A percentile compares a stretch with the other conserved stretches of the same genome.
phyloP scores from a whole-genome alignment of 805 yeast species.

The Millerago galiae region DNA sequence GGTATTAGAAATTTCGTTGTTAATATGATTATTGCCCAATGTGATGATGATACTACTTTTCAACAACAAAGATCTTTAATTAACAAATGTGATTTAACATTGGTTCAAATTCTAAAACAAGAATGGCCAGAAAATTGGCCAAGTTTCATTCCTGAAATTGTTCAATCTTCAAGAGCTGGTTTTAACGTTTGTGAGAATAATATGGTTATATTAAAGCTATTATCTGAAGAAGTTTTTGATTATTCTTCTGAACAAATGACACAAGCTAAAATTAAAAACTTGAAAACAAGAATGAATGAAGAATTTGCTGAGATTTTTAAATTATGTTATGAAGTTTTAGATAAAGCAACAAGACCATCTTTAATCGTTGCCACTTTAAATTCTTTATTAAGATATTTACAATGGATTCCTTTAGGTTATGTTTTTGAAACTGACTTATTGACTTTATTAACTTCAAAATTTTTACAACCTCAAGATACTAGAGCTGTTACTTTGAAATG shows the following conservation, averaged over 20 bases:
- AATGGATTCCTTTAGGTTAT: constrained; percentile 90
- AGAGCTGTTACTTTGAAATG: constrained; percentile 86
- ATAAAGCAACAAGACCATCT: constrained; percentile 79
- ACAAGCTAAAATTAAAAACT: constrained; percentile 81
- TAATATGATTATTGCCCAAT: constrained; percentile 85
- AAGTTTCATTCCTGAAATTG: constrained; percentile 88
- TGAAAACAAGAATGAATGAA: constrained; percentile 77
- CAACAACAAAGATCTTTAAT: constrained; percentile 72
- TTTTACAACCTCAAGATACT: constrained; percentile 70
- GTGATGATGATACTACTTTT: constrained; percentile 75
- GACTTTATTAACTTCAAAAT: constrained; percentile 64
- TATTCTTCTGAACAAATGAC: constrained; percentile 95
- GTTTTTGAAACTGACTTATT: constrained; percentile 84
- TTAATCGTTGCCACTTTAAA: constrained; percentile 79
- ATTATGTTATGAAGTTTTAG: constrained; percentile 88
- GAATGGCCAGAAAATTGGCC: constrained; percentile 99
- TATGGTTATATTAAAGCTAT: constrained; percentile 82
- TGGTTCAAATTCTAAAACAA: constrained; percentile 91
- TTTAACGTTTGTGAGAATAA: constrained; percentile 96
- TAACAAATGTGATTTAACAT: constrained; percentile 87
- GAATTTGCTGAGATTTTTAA: constrained; percentile 93
- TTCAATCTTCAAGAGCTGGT: constrained; percentile 74
- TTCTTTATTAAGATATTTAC: constrained; percentile 76
- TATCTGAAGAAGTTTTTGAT: constrained; percentile 95
- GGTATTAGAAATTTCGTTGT: constrained; percentile 94